These are phyloP conservation scores for Pelargonium citronellum DNA, from an alignment of 441 rosid species.

Conservation along the genomic window DNA sequence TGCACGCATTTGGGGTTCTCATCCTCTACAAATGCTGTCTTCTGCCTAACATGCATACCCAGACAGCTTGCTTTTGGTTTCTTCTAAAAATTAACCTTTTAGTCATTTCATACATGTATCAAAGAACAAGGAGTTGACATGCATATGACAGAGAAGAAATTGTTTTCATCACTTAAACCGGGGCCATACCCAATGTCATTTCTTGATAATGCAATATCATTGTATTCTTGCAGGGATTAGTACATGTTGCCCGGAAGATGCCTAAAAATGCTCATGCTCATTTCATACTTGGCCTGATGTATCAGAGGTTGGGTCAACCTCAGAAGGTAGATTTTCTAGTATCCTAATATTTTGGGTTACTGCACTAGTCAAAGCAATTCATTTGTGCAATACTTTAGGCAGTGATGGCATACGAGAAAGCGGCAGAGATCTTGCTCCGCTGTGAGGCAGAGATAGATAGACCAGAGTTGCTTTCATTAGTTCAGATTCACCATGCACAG, in stretches of 20 bases:
- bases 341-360: not conserved
- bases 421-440: slow-evolving; percentile 70
- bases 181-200: not conserved
- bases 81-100: too few relatives aligned
- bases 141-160: too few relatives aligned
- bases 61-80: too few relatives aligned
- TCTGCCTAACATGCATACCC: too few relatives aligned
- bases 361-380: not conserved
- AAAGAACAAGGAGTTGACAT: too few relatives aligned
- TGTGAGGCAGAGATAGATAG: slow-evolving; percentile 80
- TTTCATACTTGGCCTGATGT: slow-evolving; percentile 89
- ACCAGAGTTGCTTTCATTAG: slow-evolving; percentile 79
- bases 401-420: slow-evolving; percentile 73
- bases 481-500: slow-evolving; percentile 95
- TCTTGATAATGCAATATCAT: not conserved
- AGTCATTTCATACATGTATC: not conserved
- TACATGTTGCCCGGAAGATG: slow-evolving; percentile 91
- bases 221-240: slow-evolving; percentile 60
- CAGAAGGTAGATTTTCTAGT: slow-evolving; percentile 54
- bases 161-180: too few relatives aligned
- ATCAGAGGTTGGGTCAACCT: slow-evolving; percentile 81
- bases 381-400: slow-evolving; percentile 45
- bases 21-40: not conserved
- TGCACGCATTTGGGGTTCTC: not conserved
- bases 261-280: slow-evolving; percentile 94